Conservation (phyloP, 768 basidiomycete genomes). For the Lactarius deliciosus region DNA sequence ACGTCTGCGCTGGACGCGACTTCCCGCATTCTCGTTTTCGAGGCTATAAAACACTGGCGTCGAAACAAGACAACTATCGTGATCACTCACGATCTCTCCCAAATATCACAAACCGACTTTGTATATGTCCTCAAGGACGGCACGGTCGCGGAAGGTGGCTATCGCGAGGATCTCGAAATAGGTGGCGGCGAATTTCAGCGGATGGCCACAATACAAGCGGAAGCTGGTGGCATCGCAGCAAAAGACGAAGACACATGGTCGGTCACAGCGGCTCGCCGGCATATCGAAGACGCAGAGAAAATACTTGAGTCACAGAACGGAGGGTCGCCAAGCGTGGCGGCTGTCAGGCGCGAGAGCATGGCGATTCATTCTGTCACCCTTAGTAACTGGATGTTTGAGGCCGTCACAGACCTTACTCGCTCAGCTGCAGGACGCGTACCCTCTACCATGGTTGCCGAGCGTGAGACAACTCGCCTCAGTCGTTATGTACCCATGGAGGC, state of each 20-base stretch:
- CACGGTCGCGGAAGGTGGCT: conserved; percentile 82
- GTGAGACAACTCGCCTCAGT: conserved; percentile 35
- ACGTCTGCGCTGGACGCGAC: conserved; percentile 85
- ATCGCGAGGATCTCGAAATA: conserved; percentile 72
- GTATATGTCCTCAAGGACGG: conserved; percentile 91
- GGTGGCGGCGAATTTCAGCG: conserved; percentile 63
- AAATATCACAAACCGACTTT: conserved; percentile 74
- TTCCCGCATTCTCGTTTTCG: conserved; percentile 82
- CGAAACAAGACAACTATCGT: conserved; percentile 83
- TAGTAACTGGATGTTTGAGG: conserved; percentile 87
- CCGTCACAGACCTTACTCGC: conserved; percentile 61
- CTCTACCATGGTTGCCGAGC: conserved; percentile 33
- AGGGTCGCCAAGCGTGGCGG: conserved; percentile 35
- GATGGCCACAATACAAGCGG: conserved; percentile 61
- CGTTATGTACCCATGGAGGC: conserved; percentile 41
- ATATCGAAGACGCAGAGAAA: conserved; percentile 46
- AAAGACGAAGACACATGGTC: conserved; percentile 36
- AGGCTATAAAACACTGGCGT: conserved; percentile 68
- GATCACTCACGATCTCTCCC: conserved; percentile 93
- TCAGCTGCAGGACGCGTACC: conserved; percentile 32
- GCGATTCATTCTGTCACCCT: conserved; percentile 57
- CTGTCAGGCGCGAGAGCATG: conserved; percentile 45
- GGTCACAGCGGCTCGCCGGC: conserved; percentile 34
- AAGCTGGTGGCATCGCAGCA: conserved; percentile 51
- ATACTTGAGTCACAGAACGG: conserved; percentile 48